phyloP scores from a whole-genome alignment of 1,284 basidiomycete species.

The Nidula niveotomentosa region DNA sequence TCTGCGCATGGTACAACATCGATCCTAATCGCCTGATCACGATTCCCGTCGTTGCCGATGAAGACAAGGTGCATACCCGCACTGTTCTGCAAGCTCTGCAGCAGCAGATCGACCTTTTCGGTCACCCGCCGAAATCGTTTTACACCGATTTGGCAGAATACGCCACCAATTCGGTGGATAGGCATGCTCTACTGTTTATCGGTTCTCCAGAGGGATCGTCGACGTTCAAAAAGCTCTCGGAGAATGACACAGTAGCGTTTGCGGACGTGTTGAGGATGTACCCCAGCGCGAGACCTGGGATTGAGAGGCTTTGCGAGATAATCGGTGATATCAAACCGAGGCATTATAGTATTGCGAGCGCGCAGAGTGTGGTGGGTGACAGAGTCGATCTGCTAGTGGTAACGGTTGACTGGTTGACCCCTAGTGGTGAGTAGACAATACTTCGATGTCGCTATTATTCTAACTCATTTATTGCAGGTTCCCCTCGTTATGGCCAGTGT shows the following conservation, averaged over 20 bases:
- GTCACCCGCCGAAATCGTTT: constrained; percentile 95
- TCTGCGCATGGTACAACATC: constrained; percentile 91
- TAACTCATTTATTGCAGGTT: constrained; percentile 44
- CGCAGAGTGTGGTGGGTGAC: constrained; percentile 93
- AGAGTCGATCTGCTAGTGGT: constrained; percentile 94
- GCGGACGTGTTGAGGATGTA: constrained; percentile 87
- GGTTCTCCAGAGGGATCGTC: constrained; percentile 88
- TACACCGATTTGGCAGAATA: constrained; percentile 86
- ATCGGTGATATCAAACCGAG: constrained; percentile 95
- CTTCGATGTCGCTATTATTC: background rate
- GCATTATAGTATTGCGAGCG: constrained; percentile 97
- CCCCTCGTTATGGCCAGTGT: constrained; percentile 89
- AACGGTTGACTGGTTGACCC: constrained; percentile 92
- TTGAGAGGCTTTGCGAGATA: constrained; percentile 85
- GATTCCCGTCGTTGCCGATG: constrained; percentile 69
- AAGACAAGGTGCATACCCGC: constrained; percentile 75
- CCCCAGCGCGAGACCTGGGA: constrained; percentile 76
- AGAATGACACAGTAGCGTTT: constrained; percentile 95
- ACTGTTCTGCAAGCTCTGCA: constrained; percentile 96
- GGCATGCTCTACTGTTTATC: constrained; percentile 88
- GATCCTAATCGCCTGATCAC: constrained; percentile 83
- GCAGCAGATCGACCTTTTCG: constrained; percentile 97
- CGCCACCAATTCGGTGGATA: constrained; percentile 75
- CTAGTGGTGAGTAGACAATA: constrained; percentile 61
- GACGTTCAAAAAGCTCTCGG: constrained; percentile 94